Evolutionary conservation across 106 monocot species (phyloP).

Genomic region (Hemerocallis citrina): DNA sequence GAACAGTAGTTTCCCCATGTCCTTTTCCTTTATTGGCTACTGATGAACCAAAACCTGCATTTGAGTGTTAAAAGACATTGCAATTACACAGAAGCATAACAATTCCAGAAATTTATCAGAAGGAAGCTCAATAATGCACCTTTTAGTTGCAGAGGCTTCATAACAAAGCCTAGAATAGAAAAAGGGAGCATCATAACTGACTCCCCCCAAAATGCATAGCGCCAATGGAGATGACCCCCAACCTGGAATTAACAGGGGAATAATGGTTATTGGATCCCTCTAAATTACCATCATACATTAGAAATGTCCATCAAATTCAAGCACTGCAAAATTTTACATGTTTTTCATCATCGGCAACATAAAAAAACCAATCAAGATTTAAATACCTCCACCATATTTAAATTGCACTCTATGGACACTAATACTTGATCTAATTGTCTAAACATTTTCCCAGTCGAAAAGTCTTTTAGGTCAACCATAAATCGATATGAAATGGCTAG

Average conservation of each 20-base stretch:
- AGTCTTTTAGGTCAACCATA: neutral
- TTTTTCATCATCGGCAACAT: too few relatives aligned
- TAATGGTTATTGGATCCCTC: too few relatives aligned
- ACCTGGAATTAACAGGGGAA: conserved; percentile 37
- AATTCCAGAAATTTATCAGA: neutral
- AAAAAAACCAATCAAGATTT: too few relatives aligned
- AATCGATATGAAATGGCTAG: neutral
- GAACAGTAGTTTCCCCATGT: conserved; percentile 22
- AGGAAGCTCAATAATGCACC: conserved; percentile 25
- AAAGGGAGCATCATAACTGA: conserved; percentile 97
- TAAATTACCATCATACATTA: too few relatives aligned
- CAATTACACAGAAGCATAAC: neutral
- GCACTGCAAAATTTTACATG: too few relatives aligned
- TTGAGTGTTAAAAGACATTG: neutral
- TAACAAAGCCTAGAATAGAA: conserved; percentile 83
- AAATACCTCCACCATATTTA: too few relatives aligned
- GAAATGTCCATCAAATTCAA: too few relatives aligned
- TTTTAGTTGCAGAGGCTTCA: conserved; percentile 83
- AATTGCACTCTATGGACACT: too few relatives aligned
- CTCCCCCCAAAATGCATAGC: conserved; percentile 86
- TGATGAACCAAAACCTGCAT: conserved; percentile 55
- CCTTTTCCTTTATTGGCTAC: conserved; percentile 16
- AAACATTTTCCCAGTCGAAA: too few relatives aligned
- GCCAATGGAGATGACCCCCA: conserved; percentile 76
- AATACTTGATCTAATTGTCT: too few relatives aligned